Evolutionary conservation across 176 grass and related monocot species (phyloP), one percentile per base, ranked within the genome.

Genomic region (Neostapfia colusana): DNA sequence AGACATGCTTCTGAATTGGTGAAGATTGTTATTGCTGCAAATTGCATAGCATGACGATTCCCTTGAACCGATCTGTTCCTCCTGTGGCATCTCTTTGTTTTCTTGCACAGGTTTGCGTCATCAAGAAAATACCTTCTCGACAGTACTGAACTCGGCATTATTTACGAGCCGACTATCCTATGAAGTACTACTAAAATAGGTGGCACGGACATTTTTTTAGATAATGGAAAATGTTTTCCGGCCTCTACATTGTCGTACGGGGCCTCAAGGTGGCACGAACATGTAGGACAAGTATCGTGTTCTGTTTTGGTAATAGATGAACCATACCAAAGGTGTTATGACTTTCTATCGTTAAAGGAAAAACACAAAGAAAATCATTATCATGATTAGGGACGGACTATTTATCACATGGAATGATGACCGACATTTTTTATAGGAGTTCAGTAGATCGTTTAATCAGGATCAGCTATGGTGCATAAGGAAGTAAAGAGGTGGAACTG

Each of bases 91-190:
- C 49, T 20, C 45, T 1, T 4, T 66, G 0, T 67, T 53, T 49
- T 50, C 11, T 21, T 49, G 25, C 10, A 0, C 8, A 67, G 10
- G 18, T 69, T 76, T 57, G 11, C 18, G 11, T 40, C 31, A 63
- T 37, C 20, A 62, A 81, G 44, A 10, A 69, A 24, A 34, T 70
- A 53, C 6, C n/a, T 75, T 69, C 75, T n/a, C 23, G 36, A 23
- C 23, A 26, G 3, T 39, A 14, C 24, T 69, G 5, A 51, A 34
- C 49, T 51, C 42, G 38, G 1, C n/a, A 56, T 14, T 5, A 5
- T 3, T 57, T 56, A 36, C 62, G 10, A 8, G 28, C 65, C 67
- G 8, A 13, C 2, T 43, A 44, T 44, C 15, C 14, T 40, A 1
- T 76, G 25, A 35, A 24, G 10, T 48, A 20, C 17, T 13, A 37